These are phyloP conservation scores for Neofusicoccum cordaticola DNA, from an alignment of 2,329 filamentous ascomycete species.

Conservation along the genomic window DNA sequence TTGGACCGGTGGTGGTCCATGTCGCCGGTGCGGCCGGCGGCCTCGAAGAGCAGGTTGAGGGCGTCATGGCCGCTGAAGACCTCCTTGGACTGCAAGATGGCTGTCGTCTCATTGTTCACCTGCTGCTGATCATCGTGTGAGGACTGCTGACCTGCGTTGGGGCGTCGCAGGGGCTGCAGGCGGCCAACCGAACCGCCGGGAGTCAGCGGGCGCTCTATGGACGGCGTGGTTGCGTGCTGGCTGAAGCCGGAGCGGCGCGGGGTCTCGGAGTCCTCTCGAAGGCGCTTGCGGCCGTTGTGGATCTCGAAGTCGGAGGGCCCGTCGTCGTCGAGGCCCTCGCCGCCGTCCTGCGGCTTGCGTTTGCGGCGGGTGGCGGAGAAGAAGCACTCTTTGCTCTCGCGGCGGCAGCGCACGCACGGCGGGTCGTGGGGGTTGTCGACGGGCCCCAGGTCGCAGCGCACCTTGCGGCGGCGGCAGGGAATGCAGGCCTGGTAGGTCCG, in stretches of 20 bases:
- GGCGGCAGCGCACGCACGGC: conserved; percentile 87
- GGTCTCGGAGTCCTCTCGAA: conserved; percentile 49
- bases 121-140: conserved; percentile 54
- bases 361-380: conserved; percentile 94
- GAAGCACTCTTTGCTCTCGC: conserved; percentile 95
- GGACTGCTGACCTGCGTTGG: conserved; percentile 38
- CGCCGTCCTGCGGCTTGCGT: conserved; percentile 64
- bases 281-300: conserved; percentile 70
- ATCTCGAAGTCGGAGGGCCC: conserved; percentile 62
- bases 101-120: conserved; percentile 59
- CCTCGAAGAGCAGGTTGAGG: conserved; percentile 85
- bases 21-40: conserved; percentile 57
- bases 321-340: conserved; percentile 42
- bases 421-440: conserved; percentile 94
- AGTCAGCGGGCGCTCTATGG: conserved; percentile 55
- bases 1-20: conserved; percentile 46
- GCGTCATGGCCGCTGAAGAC: conserved; percentile 93
- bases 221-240: background rate
- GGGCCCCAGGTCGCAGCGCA: conserved; percentile 59
- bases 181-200: conserved; percentile 65
- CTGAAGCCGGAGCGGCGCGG: conserved; percentile 24
- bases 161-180: conserved; percentile 64
- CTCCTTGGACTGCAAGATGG: conserved; percentile 60
- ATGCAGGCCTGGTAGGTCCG: conserved; percentile 48
- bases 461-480: conserved; percentile 57